Percentiles rank a stretch among this genome's conserved stretches.
Conservation (phyloP, 257 asterid species). For the Mitragyna speciosa region DNA sequence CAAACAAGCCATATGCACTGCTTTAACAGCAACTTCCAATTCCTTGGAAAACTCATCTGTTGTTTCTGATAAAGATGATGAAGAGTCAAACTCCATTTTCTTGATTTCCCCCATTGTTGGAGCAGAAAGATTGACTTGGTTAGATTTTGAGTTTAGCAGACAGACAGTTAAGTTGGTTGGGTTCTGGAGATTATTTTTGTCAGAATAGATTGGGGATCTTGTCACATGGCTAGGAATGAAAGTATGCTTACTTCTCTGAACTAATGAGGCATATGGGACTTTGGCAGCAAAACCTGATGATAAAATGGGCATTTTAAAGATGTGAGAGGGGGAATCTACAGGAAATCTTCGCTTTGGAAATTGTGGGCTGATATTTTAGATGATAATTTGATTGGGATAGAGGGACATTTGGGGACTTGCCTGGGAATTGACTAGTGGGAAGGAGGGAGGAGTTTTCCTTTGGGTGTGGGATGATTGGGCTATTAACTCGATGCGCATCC, state of each 20-base stretch:
- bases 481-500: background rate
- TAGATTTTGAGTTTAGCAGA: conserved; percentile 23
- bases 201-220: conserved; percentile 13
- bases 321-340: background rate
- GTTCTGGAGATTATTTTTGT: conserved; percentile 5
- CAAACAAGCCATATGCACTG: conserved; percentile 78
- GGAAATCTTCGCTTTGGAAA: background rate
- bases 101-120: conserved; percentile 33
- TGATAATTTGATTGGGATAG: background rate
- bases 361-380: background rate
- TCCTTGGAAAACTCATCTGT: conserved; percentile 39
- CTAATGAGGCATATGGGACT: conserved; percentile 18
- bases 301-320: conserved; percentile 41
- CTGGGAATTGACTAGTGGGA: background rate
- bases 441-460: background rate
- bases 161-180: conserved; percentile 18
- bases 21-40: conserved; percentile 71
- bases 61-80: conserved; percentile 6
- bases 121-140: conserved; percentile 24
- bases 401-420: background rate
- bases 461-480: background rate
- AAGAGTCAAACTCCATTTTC: conserved; percentile 21
- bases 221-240: conserved; percentile 11
- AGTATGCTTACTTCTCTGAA: background rate
- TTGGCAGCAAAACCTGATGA: conserved; percentile 31